phyloP scores from a whole-genome alignment of 306 rosid species.

The Quillaja saponaria region DNA sequence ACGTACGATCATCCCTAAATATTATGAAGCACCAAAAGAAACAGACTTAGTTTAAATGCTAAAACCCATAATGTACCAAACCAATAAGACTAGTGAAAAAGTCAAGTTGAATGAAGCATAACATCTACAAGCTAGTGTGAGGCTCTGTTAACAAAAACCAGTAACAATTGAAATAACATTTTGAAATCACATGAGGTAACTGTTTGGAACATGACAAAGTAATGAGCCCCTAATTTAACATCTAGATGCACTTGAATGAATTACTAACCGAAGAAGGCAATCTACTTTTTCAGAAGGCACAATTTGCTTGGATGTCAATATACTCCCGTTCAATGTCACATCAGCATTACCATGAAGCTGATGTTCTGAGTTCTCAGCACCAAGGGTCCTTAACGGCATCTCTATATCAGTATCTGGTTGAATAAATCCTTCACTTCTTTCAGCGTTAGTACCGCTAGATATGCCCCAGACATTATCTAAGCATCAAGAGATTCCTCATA shows the following conservation, averaged over 20 bases:
- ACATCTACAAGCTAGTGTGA: neutral
- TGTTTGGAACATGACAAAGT: no score
- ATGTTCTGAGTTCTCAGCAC: slow-evolving; percentile 28
- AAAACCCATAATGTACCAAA: slow-evolving; percentile 13
- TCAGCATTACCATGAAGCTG: slow-evolving; percentile 32
- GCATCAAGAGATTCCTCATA: slow-evolving; percentile 40
- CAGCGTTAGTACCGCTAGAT: slow-evolving; percentile 38
- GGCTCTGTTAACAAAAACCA: neutral
- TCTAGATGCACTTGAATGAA: no score
- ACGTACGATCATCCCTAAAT: slow-evolving; percentile 52
- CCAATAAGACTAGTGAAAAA: slow-evolving; percentile 11
- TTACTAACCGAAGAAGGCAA: slow-evolving; percentile 49
- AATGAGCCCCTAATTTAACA: no score
- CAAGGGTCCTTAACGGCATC: slow-evolving; percentile 22
- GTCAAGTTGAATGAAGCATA: neutral
- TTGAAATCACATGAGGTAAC: no score
- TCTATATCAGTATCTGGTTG: slow-evolving; percentile 37
- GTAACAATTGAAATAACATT: no score
- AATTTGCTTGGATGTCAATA: slow-evolving; percentile 37
- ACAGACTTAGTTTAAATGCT: slow-evolving; percentile 26
- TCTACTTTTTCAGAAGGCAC: slow-evolving; percentile 33
- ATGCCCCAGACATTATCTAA: slow-evolving; percentile 42
- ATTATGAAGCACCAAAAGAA: slow-evolving; percentile 23
- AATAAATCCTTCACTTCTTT: slow-evolving; percentile 33
- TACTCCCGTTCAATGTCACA: slow-evolving; percentile 31